Percentiles rank a stretch among this genome's conserved stretches.
phyloP scores from a whole-genome alignment of 495 filamentous ascomycete genomes.

The Penicillium roqueforti region DNA sequence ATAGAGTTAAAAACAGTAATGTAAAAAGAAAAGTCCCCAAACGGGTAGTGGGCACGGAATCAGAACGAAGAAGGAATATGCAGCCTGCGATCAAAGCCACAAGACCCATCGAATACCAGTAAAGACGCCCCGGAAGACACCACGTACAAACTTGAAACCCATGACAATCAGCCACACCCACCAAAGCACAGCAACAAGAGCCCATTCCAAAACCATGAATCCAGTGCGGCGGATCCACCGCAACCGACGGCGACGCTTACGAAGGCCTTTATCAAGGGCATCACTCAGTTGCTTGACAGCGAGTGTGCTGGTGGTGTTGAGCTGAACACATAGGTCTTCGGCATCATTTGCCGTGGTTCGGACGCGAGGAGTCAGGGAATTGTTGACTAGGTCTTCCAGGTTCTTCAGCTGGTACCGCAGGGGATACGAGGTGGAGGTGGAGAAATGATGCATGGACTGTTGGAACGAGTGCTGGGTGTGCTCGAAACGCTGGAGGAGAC shows the following conservation, averaged over 20 bases:
- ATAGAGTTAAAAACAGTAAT: not conserved
- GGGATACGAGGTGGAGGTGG: slow-evolving; percentile 37
- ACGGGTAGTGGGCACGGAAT: not conserved
- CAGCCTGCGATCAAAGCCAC: slow-evolving; percentile 50
- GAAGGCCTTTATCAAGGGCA: slow-evolving; percentile 65
- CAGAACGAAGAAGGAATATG: not conserved
- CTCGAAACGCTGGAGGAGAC: slow-evolving; percentile 56
- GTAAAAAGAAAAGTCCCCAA: not conserved
- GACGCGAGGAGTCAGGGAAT: slow-evolving; percentile 59
- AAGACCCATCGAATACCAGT: slow-evolving; percentile 68
- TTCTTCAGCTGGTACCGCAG: slow-evolving; percentile 45
- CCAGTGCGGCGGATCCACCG: slow-evolving; percentile 66
- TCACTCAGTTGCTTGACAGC: slow-evolving; percentile 75
- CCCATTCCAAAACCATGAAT: slow-evolving; percentile 74
- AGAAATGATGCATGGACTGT: slow-evolving; percentile 49
- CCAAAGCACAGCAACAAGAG: slow-evolving; percentile 75
- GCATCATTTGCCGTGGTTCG: slow-evolving; percentile 67
- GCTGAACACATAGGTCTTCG: slow-evolving; percentile 65
- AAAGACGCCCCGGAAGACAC: slow-evolving; percentile 54
- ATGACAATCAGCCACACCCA: slow-evolving; percentile 79
- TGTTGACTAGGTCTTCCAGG: slow-evolving; percentile 49
- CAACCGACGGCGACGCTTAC: slow-evolving; percentile 64
- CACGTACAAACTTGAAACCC: slow-evolving; percentile 57
- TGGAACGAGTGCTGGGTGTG: slow-evolving; percentile 51
- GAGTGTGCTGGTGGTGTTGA: slow-evolving; percentile 69